Base-by-base conservation (phyloP, 1,139 yeast genomes). In the Fermentozyma sake region DNA sequence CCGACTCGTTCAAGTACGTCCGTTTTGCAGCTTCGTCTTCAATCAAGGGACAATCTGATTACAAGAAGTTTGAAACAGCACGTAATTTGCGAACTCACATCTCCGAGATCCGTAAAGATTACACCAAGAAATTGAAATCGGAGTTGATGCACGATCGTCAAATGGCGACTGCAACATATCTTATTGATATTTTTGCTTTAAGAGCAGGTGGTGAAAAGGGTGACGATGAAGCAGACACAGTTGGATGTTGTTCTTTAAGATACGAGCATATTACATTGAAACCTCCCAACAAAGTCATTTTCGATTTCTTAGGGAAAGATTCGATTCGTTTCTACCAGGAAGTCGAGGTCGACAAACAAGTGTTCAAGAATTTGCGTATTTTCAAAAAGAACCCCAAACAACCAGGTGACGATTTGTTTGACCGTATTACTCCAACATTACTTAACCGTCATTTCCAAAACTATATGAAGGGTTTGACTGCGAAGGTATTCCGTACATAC, bases 181-280 rank as follows among this genome's bases (percentile, higher is more conserved):
- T 91, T 29, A 89, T 91, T 50, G 98, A 91, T 61, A 76, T 80
- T n/a, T 80, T 87, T 50, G 97, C 97, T 0, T 70, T 91, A 38
- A 84, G 97, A 81, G 97, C 97, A 1, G 97, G 97, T 52, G 96
- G 96, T 44, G 97, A 91, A 58, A 89, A 89, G 54, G 85, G 93
- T 11, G 97, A 89, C 7, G 97, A 91, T 46, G 96, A 89, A 52
- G 97, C 97, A 3, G 98, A 91, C 53, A 89, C 98, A 2, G 98
- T 89, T 24, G 98, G 98, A 24, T 89, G 98, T 59, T 89, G 97
- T 58, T 89, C 97, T 1, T 68, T 89, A 41, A 65, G 97, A 44
- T 89, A 65, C 46, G 97, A 89, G 51, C 97, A 89, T 55, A 73
- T 89, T 24, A 81, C 93, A 1, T 65, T 89, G 35, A 76, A 75